These are phyloP conservation scores for Kluyveromyces starmeri DNA, from an alignment of 805 yeast genomes.

Conservation along the genomic window DNA sequence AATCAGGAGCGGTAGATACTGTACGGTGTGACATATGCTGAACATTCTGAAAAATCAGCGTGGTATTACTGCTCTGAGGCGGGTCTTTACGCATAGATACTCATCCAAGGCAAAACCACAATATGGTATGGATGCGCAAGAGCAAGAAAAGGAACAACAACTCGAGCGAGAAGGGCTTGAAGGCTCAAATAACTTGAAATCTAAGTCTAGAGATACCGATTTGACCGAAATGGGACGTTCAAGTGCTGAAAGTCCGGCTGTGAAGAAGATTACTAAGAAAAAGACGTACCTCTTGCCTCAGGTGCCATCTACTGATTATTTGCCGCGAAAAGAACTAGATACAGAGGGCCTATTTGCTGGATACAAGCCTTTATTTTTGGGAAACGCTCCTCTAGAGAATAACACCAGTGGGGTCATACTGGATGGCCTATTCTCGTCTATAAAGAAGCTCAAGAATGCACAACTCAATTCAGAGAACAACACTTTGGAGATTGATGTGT, in stretches of 20 bases:
- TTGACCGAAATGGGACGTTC: too few species aligned
- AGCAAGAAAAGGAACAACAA: too few species aligned
- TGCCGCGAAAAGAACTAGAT: slow-evolving; percentile 21
- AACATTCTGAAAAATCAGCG: too few species aligned
- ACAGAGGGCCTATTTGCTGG: slow-evolving; percentile 38
- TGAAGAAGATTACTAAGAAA: neutral
- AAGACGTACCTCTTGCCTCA: slow-evolving; percentile 18
- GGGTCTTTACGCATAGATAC: neutral
- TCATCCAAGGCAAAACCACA: too few species aligned
- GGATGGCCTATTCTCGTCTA: slow-evolving; percentile 16
- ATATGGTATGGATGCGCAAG: too few species aligned
- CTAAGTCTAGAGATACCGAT: too few species aligned
- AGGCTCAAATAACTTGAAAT: too few species aligned
- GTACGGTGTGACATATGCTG: too few species aligned
- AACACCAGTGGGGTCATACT: slow-evolving; percentile 8
- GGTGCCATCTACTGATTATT: slow-evolving; percentile 24
- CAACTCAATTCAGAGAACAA: slow-evolving; percentile 8
- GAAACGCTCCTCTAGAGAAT: slow-evolving; percentile 23
- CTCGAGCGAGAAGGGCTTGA: too few species aligned
- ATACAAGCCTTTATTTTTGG: slow-evolving; percentile 37
- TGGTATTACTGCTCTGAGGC: neutral
- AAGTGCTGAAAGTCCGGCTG: too few species aligned
- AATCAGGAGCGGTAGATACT: too few species aligned
- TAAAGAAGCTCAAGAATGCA: slow-evolving; percentile 14
- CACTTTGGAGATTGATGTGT: slow-evolving; percentile 12